Conservation (phyloP, 106 monocot species). For the Xerophyta viscosa region DNA sequence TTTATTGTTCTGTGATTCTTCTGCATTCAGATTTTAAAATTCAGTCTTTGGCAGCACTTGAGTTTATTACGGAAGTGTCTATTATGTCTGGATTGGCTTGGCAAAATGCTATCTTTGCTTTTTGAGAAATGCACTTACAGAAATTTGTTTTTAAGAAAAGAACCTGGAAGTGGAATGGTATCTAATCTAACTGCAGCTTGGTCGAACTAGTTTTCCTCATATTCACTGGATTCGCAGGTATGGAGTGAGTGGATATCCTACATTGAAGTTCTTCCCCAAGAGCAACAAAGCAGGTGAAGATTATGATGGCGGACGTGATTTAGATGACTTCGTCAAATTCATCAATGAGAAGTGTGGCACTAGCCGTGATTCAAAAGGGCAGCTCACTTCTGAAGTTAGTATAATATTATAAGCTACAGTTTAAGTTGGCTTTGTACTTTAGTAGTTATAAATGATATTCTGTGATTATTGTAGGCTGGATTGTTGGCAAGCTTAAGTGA, state of each 20-base stretch:
- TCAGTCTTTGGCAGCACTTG: too few relatives aligned
- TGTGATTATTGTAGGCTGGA: conserved; percentile 56
- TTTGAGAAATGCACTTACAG: too few relatives aligned
- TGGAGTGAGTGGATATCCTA: conserved; percentile 91
- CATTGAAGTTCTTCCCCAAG: conserved; percentile 93
- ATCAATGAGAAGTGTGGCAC: conserved; percentile 88
- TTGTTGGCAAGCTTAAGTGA: conserved; percentile 46
- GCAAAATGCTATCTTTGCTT: too few relatives aligned
- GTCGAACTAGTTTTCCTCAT: too few relatives aligned
- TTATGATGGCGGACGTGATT: conserved; percentile 67
- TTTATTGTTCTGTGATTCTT: too few relatives aligned
- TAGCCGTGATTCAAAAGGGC: conserved; percentile 74
- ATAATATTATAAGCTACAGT: not conserved
- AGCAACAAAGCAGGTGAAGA: conserved; percentile 90
- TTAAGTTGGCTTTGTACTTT: not conserved
- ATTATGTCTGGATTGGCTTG: too few relatives aligned
- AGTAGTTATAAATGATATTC: not conserved
- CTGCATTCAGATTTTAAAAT: too few relatives aligned
- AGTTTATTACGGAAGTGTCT: too few relatives aligned
- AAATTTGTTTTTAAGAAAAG: too few relatives aligned
- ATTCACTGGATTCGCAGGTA: conserved; percentile 34
- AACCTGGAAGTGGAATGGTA: too few relatives aligned
- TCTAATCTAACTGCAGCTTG: too few relatives aligned
- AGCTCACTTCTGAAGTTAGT: conserved; percentile 74
- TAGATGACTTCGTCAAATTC: conserved; percentile 80